phyloP scores from a whole-genome alignment of 169 alveolate genomes.

The Besnoitia besnoiti region DNA sequence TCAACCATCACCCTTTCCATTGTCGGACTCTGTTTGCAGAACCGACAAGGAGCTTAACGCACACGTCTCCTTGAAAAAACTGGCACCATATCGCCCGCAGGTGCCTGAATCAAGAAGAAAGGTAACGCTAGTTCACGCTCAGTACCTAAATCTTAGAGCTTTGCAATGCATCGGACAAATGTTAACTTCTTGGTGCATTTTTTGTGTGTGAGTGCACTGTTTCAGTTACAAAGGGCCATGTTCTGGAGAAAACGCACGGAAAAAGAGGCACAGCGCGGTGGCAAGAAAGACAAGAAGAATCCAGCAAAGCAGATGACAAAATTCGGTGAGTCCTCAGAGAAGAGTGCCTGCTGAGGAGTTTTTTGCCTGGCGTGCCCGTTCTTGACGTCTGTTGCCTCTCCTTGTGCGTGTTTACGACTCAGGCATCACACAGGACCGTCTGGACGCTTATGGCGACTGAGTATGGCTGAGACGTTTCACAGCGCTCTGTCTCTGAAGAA shows the following conservation, averaged over 20 bases:
- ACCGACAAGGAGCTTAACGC: conserved; percentile 79
- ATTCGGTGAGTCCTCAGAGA: not conserved
- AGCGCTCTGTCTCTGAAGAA: not conserved
- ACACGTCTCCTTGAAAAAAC: conserved; percentile 77
- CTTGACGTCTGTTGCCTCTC: too few species aligned
- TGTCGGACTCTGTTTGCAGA: not conserved
- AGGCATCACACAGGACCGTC: conserved; percentile 17
- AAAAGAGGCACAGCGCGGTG: not conserved
- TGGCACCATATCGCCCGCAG: conserved; percentile 73
- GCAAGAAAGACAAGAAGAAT: not conserved
- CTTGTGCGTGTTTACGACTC: not conserved
- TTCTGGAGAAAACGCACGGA: not conserved
- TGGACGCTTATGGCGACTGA: conserved; percentile 27
- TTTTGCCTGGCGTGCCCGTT: not conserved
- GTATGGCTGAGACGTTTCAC: not conserved
- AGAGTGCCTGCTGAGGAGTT: not conserved
- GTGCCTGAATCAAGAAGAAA: conserved; percentile 32
- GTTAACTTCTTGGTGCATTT: not conserved
- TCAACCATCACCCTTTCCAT: too few species aligned
- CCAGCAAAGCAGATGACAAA: not conserved
- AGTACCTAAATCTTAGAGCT: too few species aligned
- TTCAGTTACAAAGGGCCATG: not conserved
- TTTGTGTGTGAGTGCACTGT: not conserved
- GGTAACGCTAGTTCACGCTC: not conserved
- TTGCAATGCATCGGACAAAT: too few species aligned